A percentile compares a stretch with the other conserved stretches of the same genome.
Conservation (phyloP, 1,139 yeast genomes). For the Hyphopichia fennica region DNA sequence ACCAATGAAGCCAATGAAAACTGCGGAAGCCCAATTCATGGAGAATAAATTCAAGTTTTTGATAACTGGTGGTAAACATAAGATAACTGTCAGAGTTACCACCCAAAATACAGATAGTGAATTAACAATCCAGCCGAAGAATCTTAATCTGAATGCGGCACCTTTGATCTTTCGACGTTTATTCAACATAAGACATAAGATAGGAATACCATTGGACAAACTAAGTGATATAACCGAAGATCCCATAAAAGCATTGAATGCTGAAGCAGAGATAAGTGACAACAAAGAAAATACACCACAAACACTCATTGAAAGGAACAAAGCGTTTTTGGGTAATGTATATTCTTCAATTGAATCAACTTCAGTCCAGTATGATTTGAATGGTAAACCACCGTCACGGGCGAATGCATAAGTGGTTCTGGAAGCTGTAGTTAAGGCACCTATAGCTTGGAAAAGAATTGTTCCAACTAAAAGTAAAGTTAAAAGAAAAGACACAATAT, state of each 20-base stretch:
- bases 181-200: constrained; percentile 59
- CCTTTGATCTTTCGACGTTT: constrained; percentile 65
- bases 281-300: constrained; percentile 62
- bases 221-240: constrained; percentile 80
- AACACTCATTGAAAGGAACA: constrained; percentile 65
- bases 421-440: constrained; percentile 81
- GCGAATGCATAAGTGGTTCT: constrained; percentile 86
- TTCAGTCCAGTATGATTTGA: constrained; percentile 60
- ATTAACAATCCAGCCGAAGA: constrained; percentile 66
- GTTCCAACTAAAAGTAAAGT: constrained; percentile 70
- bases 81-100: constrained; percentile 55
- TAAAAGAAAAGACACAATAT: constrained; percentile 63
- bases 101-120: constrained; percentile 62
- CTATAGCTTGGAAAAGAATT: constrained; percentile 73
- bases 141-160: constrained; percentile 67
- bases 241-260: constrained; percentile 83
- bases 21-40: constrained; percentile 77
- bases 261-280: constrained; percentile 69
- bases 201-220: constrained; percentile 77
- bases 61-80: constrained; percentile 74
- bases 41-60: constrained; percentile 55
- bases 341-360: constrained; percentile 61
- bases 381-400: constrained; percentile 86
- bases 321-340: constrained; percentile 70
- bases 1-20: constrained; percentile 49